Evolutionary conservation across 75 land plant genomes (phyloP).

Genomic region (Pinus taeda): DNA sequence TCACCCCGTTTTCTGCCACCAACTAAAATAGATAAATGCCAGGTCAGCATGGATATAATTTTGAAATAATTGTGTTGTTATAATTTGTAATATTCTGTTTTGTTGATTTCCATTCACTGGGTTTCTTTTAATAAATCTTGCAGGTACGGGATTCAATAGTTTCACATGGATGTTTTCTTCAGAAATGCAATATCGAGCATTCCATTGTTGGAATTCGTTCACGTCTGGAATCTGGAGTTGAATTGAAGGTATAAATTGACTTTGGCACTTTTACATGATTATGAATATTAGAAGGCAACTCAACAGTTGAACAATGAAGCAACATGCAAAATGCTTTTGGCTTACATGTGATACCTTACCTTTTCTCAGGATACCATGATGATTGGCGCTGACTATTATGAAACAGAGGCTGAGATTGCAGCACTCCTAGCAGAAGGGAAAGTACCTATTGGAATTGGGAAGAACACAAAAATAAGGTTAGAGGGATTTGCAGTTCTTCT

Average conservation of each 20-base stretch:
- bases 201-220: conserved; percentile 73
- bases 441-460: conserved; percentile 82
- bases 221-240: conserved; percentile 59
- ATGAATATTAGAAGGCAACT: neutral
- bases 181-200: conserved; percentile 55
- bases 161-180: conserved; percentile 75
- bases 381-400: conserved; percentile 91
- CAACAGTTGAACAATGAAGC: neutral
- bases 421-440: conserved; percentile 69
- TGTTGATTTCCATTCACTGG: neutral
- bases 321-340: neutral
- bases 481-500: neutral
- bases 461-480: conserved; percentile 81
- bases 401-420: conserved; percentile 77
- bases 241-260: conserved; percentile 44
- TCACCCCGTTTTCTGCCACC: conserved; percentile 95
- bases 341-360: neutral
- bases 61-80: conserved; percentile 17
- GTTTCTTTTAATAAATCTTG: neutral
- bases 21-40: conserved; percentile 88
- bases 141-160: conserved; percentile 72
- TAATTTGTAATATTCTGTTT: neutral
- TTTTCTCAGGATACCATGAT: conserved; percentile 75
- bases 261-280: neutral
- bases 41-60: conserved; percentile 37